phyloP scores from a whole-genome alignment of 768 basidiomycete genomes.

The Termitomyces sp. region DNA sequence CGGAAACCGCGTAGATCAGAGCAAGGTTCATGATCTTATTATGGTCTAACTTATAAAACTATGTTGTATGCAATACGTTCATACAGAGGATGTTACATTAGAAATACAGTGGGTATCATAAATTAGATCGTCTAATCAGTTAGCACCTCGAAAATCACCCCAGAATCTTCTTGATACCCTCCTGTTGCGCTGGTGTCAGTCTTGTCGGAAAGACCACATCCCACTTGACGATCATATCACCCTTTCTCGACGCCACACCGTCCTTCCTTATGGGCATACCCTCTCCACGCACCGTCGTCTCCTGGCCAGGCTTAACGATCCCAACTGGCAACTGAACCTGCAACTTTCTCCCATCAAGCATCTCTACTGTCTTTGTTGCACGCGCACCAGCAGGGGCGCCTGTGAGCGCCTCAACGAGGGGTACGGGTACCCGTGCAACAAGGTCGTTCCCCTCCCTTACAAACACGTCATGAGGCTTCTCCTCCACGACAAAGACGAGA shows the following conservation, averaged over 20 bases:
- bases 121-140: neutral
- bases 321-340: conserved; percentile 64
- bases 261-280: conserved; percentile 93
- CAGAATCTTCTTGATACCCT: conserved; percentile 70
- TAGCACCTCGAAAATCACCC: conserved; percentile 23
- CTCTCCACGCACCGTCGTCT: conserved; percentile 68
- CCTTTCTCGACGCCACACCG: conserved; percentile 65
- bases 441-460: conserved; percentile 83
- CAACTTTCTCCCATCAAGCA: conserved; percentile 78
- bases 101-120: conserved; percentile 1
- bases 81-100: conserved; percentile 4
- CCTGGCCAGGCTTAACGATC: conserved; percentile 74
- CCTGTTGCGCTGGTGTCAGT: conserved; percentile 75
- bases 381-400: conserved; percentile 37
- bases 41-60: too few species aligned
- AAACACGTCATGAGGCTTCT: conserved; percentile 82
- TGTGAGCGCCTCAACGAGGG: conserved; percentile 81
- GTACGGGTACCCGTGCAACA: conserved; percentile 52
- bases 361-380: conserved; percentile 55
- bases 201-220: conserved; percentile 81
- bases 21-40: neutral
- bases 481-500: conserved; percentile 96
- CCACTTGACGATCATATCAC: conserved; percentile 82
- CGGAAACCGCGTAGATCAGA: conserved; percentile 6
- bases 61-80: neutral